Evolutionary conservation across 139 green algal species (phyloP).

Genomic region (Picochlorum costavermella): DNA sequence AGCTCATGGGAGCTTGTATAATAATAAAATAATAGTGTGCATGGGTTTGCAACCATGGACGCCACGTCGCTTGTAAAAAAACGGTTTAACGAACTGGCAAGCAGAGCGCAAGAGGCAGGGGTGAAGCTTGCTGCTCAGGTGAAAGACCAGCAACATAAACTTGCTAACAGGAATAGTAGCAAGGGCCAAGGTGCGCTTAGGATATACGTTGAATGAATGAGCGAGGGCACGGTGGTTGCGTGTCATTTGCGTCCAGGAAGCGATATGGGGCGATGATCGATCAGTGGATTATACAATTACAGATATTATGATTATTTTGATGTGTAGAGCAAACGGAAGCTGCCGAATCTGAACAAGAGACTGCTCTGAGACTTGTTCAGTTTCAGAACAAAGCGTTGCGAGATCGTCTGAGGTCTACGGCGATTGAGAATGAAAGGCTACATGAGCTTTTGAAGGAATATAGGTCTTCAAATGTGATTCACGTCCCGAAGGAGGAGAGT

Average conservation of each 20-base stretch:
- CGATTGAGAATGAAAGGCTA: slow-evolving; percentile 9
- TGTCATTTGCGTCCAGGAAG: too few relatives aligned
- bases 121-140: slow-evolving; percentile 9
- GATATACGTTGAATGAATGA: background rate
- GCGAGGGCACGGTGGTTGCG: too few relatives aligned
- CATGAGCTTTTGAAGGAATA: slow-evolving; percentile 1
- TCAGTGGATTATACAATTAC: too few relatives aligned
- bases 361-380: slow-evolving; percentile 6
- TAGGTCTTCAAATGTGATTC: background rate
- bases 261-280: too few relatives aligned
- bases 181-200: background rate
- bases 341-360: slow-evolving; percentile 5
- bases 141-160: slow-evolving; percentile 6
- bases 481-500: too few relatives aligned
- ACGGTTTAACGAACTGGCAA: slow-evolving; percentile 4
- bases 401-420: slow-evolving; percentile 4
- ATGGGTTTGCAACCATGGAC: background rate
- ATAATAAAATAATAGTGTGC: too few relatives aligned
- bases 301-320: too few relatives aligned
- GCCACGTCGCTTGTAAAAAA: background rate
- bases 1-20: too few relatives aligned
- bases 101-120: slow-evolving; percentile 4
- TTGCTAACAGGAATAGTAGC: background rate
- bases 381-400: slow-evolving; percentile 10
- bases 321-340: too few relatives aligned